Evolutionary conservation across 2,329 filamentous ascomycete genomes (phyloP).

Genomic region (Diaporthe sp.): DNA sequence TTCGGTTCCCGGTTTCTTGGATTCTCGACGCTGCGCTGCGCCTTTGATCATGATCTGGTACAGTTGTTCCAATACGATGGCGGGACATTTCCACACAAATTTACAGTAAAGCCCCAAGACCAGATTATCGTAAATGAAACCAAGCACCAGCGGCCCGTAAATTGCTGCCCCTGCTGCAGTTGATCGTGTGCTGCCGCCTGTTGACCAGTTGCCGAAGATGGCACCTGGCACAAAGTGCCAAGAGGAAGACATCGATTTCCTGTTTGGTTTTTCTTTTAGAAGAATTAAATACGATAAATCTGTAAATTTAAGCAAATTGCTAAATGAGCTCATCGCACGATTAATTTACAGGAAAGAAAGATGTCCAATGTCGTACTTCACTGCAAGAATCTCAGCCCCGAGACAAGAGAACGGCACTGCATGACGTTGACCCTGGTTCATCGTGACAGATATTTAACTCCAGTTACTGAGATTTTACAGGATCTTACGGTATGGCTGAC

Average conservation of each 20-base stretch:
- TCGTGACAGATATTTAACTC: background rate
- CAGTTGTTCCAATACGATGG: background rate
- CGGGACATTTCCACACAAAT: conserved; percentile 1
- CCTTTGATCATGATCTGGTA: conserved; percentile 2
- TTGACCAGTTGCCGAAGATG: background rate
- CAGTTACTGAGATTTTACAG: background rate
- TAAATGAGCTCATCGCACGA: background rate
- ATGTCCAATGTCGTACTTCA: too few relatives aligned
- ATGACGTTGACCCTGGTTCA: background rate
- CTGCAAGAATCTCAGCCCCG: background rate
- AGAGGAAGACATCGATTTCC: background rate
- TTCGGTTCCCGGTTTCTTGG: background rate
- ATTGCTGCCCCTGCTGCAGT: background rate
- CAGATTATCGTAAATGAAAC: background rate
- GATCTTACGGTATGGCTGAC: background rate
- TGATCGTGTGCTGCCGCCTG: background rate
- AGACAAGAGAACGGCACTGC: background rate
- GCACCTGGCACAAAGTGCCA: background rate
- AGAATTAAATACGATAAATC: too few relatives aligned
- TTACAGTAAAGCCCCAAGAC: conserved; percentile 2
- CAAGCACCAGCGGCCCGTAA: background rate
- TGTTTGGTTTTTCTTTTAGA: too few relatives aligned
- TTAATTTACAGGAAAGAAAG: background rate
- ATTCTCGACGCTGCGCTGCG: background rate
- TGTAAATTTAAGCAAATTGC: background rate